phyloP scores from a whole-genome alignment of 495 filamentous ascomycete species.

The Aspergillus bertholletiae region DNA sequence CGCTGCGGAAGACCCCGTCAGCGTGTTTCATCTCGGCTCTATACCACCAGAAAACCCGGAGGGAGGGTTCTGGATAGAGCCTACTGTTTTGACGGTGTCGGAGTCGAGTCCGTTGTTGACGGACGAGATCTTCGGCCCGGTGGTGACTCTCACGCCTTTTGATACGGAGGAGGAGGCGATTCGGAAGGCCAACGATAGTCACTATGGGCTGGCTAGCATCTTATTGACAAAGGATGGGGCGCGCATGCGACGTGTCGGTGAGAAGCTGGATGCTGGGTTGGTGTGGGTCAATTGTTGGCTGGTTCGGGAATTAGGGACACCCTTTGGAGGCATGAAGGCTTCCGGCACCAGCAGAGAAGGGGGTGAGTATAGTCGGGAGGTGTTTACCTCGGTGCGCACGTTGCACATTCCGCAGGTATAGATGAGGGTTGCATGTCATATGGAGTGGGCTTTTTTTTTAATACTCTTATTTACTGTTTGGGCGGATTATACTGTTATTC shows the following conservation, averaged over 20 bases:
- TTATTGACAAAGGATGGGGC: constrained; percentile 15
- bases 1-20: constrained; percentile 6
- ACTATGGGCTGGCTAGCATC: constrained; percentile 31
- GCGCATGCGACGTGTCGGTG: constrained; percentile 14
- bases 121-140: constrained; percentile 54
- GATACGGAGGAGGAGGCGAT: constrained; percentile 53
- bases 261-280: constrained; percentile 16
- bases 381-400: constrained; percentile 18
- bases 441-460: not conserved
- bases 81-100: constrained; percentile 40
- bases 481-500: too few relatives aligned
- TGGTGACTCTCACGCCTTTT: constrained; percentile 46
- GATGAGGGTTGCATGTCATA: too few relatives aligned
- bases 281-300: constrained; percentile 22
- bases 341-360: constrained; percentile 17
- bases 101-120: constrained; percentile 26
- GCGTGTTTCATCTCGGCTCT: constrained; percentile 8
- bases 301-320: constrained; percentile 15
- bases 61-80: constrained; percentile 41
- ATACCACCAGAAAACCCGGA: constrained; percentile 4
- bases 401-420: constrained; percentile 13
- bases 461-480: not conserved
- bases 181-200: constrained; percentile 45
- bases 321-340: constrained; percentile 21
- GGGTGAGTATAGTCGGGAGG: constrained; percentile 15